Percentiles rank a stretch among this genome's conserved stretches.
Conservation (phyloP, 257 asterid genomes). For the Osmanthus fragrans region DNA sequence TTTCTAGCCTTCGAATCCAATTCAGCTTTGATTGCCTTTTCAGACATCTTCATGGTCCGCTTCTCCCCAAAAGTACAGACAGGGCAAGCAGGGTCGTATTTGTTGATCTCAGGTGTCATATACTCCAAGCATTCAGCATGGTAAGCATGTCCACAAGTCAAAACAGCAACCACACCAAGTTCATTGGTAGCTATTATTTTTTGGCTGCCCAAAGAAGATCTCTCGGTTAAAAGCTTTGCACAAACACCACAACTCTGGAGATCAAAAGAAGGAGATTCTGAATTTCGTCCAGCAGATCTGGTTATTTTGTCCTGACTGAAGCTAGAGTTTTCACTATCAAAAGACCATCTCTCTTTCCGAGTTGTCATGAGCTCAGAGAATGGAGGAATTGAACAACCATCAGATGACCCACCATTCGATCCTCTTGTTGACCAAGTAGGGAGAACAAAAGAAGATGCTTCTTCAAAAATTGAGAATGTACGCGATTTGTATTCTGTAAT, state of each 20-base stretch:
- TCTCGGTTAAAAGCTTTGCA: constrained; percentile 68
- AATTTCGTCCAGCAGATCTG: constrained; percentile 56
- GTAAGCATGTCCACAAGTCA: constrained; percentile 85
- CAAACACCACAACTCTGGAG: constrained; percentile 86
- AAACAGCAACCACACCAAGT: constrained; percentile 81
- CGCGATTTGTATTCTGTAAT: constrained; percentile 68
- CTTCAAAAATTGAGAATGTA: constrained; percentile 75
- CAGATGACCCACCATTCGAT: constrained; percentile 83
- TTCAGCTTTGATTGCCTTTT: constrained; percentile 78
- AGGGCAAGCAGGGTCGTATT: constrained; percentile 89
- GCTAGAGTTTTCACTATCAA: constrained; percentile 76
- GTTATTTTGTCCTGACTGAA: constrained; percentile 57
- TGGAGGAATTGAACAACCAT: constrained; percentile 79
- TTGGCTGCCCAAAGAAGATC: constrained; percentile 65
- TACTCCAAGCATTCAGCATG: constrained; percentile 95
- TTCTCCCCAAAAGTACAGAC: constrained; percentile 92
- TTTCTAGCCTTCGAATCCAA: constrained; percentile 68
- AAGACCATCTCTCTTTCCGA: constrained; percentile 90
- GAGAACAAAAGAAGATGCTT: constrained; percentile 52
- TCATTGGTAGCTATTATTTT: constrained; percentile 66
- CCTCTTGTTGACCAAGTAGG: constrained; percentile 70
- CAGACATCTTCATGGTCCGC: constrained; percentile 70
- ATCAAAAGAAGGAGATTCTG: constrained; percentile 52
- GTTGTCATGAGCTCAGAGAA: constrained; percentile 61
- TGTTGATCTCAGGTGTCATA: constrained; percentile 79